A percentile compares a stretch with the other conserved stretches of the same genome.
phyloP scores from a whole-genome alignment of 2,329 filamentous ascomycete genomes.

The Chrysoporthe cubensis region DNA sequence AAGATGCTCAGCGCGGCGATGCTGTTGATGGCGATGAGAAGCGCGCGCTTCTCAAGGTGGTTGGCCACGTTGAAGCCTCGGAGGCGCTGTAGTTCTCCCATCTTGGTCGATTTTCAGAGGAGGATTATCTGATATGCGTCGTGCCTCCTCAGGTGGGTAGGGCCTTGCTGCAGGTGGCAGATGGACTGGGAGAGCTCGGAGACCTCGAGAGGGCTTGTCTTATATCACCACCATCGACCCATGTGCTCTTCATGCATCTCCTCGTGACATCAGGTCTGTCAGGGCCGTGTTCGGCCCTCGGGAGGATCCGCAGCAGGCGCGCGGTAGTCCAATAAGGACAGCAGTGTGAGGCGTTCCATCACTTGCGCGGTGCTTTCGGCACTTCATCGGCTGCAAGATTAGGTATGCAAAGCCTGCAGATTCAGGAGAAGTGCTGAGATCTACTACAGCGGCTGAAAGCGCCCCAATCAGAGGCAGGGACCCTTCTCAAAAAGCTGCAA shows the following conservation, averaged over 20 bases:
- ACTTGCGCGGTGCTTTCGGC: slow-evolving; percentile 4
- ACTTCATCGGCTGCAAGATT: slow-evolving; percentile 3
- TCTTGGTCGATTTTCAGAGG: neutral
- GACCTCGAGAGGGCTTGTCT: neutral
- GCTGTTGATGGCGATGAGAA: slow-evolving; percentile 65
- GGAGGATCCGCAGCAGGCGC: neutral
- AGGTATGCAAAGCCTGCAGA: neutral
- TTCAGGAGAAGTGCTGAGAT: neutral
- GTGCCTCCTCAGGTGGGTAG: no score
- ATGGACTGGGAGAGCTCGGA: neutral
- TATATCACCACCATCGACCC: neutral
- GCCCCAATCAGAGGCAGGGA: slow-evolving; percentile 9
- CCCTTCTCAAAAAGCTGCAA: neutral
- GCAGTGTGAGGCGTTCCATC: neutral
- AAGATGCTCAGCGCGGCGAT: slow-evolving; percentile 69
- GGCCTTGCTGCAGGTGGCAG: neutral
- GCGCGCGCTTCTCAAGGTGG: slow-evolving; percentile 55
- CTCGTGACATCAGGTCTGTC: neutral
- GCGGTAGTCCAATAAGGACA: neutral
- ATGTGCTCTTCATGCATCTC: neutral
- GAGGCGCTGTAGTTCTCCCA: slow-evolving; percentile 25
- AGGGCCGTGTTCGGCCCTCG: neutral
- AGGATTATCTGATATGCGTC: neutral
- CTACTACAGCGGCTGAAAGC: neutral
- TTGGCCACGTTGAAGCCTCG: slow-evolving; percentile 47